Evolutionary conservation across 805 yeast species (phyloP).

Genomic region (Metschnikowia orientalis): DNA sequence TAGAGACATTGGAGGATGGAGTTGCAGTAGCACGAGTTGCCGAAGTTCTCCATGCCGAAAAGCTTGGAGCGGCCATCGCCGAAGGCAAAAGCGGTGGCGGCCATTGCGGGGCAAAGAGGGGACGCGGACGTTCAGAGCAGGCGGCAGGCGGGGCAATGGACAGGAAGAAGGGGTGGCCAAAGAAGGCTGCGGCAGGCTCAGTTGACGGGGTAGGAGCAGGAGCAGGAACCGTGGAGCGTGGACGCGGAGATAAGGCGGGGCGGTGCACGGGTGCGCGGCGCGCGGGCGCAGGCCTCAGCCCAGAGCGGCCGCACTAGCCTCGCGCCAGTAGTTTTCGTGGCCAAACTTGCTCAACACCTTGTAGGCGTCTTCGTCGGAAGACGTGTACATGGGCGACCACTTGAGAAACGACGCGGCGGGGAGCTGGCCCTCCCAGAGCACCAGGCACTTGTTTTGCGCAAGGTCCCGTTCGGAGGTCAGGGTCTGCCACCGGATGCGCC

Average conservation of each 20-base stretch:
- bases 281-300: no score
- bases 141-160: no score
- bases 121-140: no score
- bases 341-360: constrained; percentile 47
- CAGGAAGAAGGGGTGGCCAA: no score
- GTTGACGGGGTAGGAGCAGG: no score
- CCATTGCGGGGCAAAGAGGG: no score
- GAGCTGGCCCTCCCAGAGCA: constrained; percentile 73
- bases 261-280: no score
- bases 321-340: constrained; percentile 57
- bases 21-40: constrained; percentile 92
- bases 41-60: constrained; percentile 80
- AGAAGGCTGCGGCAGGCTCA: no score
- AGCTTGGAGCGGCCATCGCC: constrained; percentile 70
- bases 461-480: constrained; percentile 29
- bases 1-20: constrained; percentile 86
- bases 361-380: constrained; percentile 47
- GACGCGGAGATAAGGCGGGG: no score
- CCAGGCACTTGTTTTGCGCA: constrained; percentile 39
- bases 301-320: constrained; percentile 15
- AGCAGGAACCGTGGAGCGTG: no score
- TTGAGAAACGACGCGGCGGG: constrained; percentile 49
- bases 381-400: constrained; percentile 64
- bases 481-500: constrained; percentile 69
- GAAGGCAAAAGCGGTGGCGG: no score